Percentiles rank a stretch among this genome's conserved stretches.
Evolutionary conservation across 495 filamentous ascomycete genomes (phyloP).

Genomic region (Aspergillus indologenus): DNA sequence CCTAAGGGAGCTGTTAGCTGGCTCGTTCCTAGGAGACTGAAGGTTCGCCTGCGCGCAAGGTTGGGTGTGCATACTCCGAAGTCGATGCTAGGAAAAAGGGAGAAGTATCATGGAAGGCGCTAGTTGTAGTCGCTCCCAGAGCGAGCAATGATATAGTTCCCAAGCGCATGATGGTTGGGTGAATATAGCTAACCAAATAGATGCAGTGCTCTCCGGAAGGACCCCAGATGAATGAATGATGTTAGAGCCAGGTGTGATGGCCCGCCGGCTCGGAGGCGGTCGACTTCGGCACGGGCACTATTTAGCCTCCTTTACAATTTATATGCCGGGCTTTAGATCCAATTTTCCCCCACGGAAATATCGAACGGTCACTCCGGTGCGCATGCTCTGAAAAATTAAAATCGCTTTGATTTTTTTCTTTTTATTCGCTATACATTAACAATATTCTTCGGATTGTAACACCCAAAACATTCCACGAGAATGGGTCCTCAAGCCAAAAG

Average conservation of each 20-base stretch:
- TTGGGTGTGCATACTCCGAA: constrained; percentile 58
- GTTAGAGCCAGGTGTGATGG: constrained; percentile 21
- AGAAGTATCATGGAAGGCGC: constrained; percentile 79
- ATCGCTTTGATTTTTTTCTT: neutral
- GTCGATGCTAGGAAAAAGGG: constrained; percentile 84
- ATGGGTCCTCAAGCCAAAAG: constrained; percentile 59
- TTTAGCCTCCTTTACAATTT: constrained; percentile 14
- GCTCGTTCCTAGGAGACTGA: constrained; percentile 8
- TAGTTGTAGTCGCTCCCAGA: constrained; percentile 55
- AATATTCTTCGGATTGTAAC: neutral
- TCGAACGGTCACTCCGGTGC: constrained; percentile 1
- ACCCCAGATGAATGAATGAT: constrained; percentile 16
- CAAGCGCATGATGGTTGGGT: constrained; percentile 55
- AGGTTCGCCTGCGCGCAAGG: neutral
- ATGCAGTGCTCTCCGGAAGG: constrained; percentile 10
- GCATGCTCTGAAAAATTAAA: neutral
- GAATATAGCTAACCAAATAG: constrained; percentile 15
- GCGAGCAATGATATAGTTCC: constrained; percentile 58
- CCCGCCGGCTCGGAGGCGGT: constrained; percentile 25
- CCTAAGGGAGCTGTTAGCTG: constrained; percentile 39
- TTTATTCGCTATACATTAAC: neutral
- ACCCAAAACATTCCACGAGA: constrained; percentile 19
- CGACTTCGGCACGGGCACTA: constrained; percentile 15
- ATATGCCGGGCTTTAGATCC: neutral
- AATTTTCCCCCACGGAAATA: constrained; percentile 10